Evolutionary conservation across 805 yeast species (phyloP).

Genomic region (Starmerella asiatica): DNA sequence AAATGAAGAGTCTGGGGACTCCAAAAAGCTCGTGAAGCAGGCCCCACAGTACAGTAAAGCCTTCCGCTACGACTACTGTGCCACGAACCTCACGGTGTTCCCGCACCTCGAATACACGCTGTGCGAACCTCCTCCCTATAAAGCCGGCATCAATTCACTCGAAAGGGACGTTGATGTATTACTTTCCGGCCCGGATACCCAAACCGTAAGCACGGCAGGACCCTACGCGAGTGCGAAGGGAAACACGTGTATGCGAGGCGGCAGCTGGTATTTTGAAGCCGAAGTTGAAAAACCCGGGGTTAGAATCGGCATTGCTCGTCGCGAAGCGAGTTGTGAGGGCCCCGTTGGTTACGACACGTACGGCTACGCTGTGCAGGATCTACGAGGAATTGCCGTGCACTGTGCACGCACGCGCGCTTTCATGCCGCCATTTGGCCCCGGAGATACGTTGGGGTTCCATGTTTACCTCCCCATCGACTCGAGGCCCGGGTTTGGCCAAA

Average conservation of each 20-base stretch:
- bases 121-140: constrained; percentile 12
- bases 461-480: constrained; percentile 47
- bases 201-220: constrained; percentile 39
- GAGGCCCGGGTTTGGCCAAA: constrained; percentile 4
- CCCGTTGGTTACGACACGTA: constrained; percentile 94
- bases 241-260: constrained; percentile 54
- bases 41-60: constrained; percentile 12
- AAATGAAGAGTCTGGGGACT: too few species aligned
- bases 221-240: constrained; percentile 63
- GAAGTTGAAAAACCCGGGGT: constrained; percentile 43
- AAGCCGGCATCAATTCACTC: constrained; percentile 10
- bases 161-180: constrained; percentile 9
- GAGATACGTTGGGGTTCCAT: constrained; percentile 73
- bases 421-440: constrained; percentile 49
- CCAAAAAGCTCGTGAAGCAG: too few species aligned
- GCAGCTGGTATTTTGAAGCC: constrained; percentile 68
- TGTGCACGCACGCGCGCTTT: constrained; percentile 51
- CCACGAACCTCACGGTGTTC: constrained; percentile 8
- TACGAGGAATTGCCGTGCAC: constrained; percentile 39
- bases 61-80: constrained; percentile 13
- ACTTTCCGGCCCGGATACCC: constrained; percentile 7
- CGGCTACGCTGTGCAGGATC: constrained; percentile 83
- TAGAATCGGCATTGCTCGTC: constrained; percentile 66
- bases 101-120: constrained; percentile 14
- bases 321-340: constrained; percentile 82